Conservation (phyloP, 2,329 filamentous ascomycete genomes). For the Pestalotiopsis sp. region DNA sequence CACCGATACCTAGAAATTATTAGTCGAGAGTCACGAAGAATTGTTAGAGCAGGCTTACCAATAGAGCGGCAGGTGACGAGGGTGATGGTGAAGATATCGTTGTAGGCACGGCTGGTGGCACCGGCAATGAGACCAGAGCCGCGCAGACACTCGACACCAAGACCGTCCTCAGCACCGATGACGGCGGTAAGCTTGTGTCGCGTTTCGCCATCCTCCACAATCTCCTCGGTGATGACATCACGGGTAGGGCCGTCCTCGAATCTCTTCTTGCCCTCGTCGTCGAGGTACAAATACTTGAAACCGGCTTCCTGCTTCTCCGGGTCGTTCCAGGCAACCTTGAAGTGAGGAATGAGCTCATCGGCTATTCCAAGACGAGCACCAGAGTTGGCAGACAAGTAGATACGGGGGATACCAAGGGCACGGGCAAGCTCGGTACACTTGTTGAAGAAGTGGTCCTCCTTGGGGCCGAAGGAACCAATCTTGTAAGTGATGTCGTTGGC, state of each 20-base stretch:
- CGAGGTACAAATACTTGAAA: slow-evolving; percentile 97
- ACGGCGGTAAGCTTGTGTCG: slow-evolving; percentile 94
- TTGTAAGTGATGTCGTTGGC: slow-evolving; percentile 99
- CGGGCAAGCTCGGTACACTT: slow-evolving; percentile 97
- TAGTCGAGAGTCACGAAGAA: slow-evolving; percentile 26
- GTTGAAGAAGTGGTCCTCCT: slow-evolving; percentile 97
- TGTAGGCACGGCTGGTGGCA: slow-evolving; percentile 94
- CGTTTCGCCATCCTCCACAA: slow-evolving; percentile 84
- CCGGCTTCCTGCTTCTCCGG: slow-evolving; percentile 76
- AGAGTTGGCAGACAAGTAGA: slow-evolving; percentile 98
- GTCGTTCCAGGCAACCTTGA: slow-evolving; percentile 97
- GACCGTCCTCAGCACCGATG: slow-evolving; percentile 88
- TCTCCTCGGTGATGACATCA: slow-evolving; percentile 83
- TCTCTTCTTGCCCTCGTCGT: slow-evolving; percentile 79
- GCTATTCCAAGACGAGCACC: slow-evolving; percentile 96
- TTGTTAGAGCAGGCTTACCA: slow-evolving; percentile 52
- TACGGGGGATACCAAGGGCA: slow-evolving; percentile 90
- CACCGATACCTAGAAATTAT: slow-evolving; percentile 73
- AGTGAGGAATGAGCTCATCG: slow-evolving; percentile 94
- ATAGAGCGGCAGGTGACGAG: slow-evolving; percentile 97
- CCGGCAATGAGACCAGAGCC: slow-evolving; percentile 98
- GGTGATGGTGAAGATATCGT: slow-evolving; percentile 98
- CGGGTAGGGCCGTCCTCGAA: slow-evolving; percentile 77
- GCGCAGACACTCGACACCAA: slow-evolving; percentile 95
- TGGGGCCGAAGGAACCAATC: slow-evolving; percentile 95